Evolutionary conservation across 1,284 basidiomycete genomes (phyloP), one percentile per base, ranked within the genome.

Genomic region (Ceratobasidium sp.): DNA sequence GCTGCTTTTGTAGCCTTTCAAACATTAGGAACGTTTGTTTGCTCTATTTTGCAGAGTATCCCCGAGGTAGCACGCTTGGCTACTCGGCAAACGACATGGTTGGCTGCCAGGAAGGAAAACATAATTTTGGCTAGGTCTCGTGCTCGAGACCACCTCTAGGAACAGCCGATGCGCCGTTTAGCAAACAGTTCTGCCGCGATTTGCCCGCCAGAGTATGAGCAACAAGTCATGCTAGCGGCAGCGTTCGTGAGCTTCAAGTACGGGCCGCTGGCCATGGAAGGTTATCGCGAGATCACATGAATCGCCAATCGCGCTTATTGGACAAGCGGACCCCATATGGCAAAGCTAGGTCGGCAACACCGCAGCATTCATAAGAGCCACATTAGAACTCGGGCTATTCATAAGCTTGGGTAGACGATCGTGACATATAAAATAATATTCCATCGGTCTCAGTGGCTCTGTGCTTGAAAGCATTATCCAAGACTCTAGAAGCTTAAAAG

Each of bases 161-260:
- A 56, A 56, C 29, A 14, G 7, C 16, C 27, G 53, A 29, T 27
- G 27, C 27, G n/a, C 46, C 29, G 58, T 49, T 31, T 19, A 61
- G 22, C 46, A 43, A 56, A 51, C 9, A 31, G 58, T 59, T 61
- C 39, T 46, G 34, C 68, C 68, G 56, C 24, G 29, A 22, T 72
- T 61, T 49, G 43, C 61, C 68, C 68, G 54, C 43, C 14, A 48
- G 11, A 43, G 58, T 16, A 46, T 29, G 27, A 72, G 51, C 27
- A 54, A 54, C 34, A 8, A 43, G 51, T 14, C 43, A 46, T 14
- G 43, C 13, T 46, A 19, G 43, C 19, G 43, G 43, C 19, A 4
- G 43, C 43, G 43, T 13, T 46, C 27, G 53, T 27, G 29, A 31
- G 29, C 53, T 56, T 31, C 29, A 14, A 14, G 53, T 24, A 16